phyloP scores from a whole-genome alignment of 2,329 filamentous ascomycete genomes.

The Colletotrichum falcatum region DNA sequence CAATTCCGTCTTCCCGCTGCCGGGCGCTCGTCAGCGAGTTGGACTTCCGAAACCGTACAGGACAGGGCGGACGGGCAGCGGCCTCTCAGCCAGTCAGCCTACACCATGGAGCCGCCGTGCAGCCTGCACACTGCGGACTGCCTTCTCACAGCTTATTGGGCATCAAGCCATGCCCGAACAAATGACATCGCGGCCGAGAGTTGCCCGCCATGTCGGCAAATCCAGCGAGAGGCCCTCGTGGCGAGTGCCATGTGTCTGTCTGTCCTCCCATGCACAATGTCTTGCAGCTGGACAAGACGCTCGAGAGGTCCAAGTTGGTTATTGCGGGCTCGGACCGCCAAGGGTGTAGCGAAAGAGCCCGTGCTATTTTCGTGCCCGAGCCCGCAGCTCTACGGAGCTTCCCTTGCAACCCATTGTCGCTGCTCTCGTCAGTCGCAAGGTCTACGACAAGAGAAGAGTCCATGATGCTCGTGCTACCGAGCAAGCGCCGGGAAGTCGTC shows the following conservation, averaged over 20 bases:
- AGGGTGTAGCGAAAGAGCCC: not conserved
- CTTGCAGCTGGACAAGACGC: conserved; percentile 25
- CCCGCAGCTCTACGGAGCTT: not conserved
- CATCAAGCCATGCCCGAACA: conserved; percentile 8
- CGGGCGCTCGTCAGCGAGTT: not conserved
- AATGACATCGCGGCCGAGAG: not conserved
- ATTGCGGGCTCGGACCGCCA: not conserved
- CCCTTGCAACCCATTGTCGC: not conserved
- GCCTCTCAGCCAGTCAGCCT: conserved; percentile 36
- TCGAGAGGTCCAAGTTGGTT: not conserved
- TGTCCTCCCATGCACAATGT: conserved; percentile 28
- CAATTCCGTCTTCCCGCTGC: not conserved
- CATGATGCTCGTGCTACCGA: not conserved
- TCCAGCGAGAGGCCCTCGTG: not conserved
- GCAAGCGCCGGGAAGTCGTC: not conserved
- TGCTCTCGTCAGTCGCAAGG: not conserved
- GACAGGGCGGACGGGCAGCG: conserved; percentile 28
- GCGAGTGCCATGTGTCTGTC: conserved; percentile 19
- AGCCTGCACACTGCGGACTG: conserved; percentile 30
- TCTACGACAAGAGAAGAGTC: not conserved
- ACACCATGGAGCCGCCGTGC: conserved; percentile 26
- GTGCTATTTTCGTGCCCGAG: not conserved
- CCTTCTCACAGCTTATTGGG: conserved; percentile 10
- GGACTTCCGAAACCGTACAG: not conserved
- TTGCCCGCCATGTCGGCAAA: not conserved